Base-by-base conservation (phyloP, 2,329 filamentous ascomycete genomes). In the Aspergillus pseudonomiae region DNA sequence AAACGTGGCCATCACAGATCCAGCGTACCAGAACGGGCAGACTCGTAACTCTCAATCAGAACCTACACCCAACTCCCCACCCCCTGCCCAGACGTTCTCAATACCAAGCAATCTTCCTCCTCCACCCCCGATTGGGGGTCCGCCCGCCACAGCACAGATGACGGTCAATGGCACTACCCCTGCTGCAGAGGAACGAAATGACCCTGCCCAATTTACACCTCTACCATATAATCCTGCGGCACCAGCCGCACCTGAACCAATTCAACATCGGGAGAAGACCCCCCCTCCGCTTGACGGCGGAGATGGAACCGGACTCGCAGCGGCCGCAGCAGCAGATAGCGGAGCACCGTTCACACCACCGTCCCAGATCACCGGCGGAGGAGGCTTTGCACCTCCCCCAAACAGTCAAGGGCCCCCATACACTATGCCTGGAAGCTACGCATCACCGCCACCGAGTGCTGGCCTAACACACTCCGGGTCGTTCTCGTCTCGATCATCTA, bases 221-320 rank as follows among this genome's bases (percentile, higher is more conserved):
- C 79, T 88, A 65, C 84, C 86, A n/a, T 90, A 90, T 71, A 89
- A 89, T 67, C 88, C 88, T 19, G 87, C 88, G 11, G 87, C 88
- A 6, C 88, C 88, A 26, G 81, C 86, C n/a, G 87, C 86, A 0
- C 88, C 88, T 7, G 88, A 90, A 71, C 86, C 86, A 2, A 88
- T 89, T 59, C 81, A 84, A 48, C 84, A 88, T 69, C 83, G 88
- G n/a, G 87, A 89, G 74, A 88, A 89, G 77, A 89, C 88, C 4
- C 88, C 88, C 2, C 88, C 88, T 7, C 88, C 88, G 14, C 77
- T 79, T 30, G 87, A 89, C 73, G 85, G 81, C 43, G 81, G 76
- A 19, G 76, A 74, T 39, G 81, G 81, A 16, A 83, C 81, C 1
- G 81, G 81, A 3, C 76, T 83, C 6, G 72, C 77, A 46, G 77